Percentiles rank a stretch among this genome's conserved stretches.
phyloP scores from a whole-genome alignment of 768 basidiomycete species.

The Macrolepiota dolichaula region DNA sequence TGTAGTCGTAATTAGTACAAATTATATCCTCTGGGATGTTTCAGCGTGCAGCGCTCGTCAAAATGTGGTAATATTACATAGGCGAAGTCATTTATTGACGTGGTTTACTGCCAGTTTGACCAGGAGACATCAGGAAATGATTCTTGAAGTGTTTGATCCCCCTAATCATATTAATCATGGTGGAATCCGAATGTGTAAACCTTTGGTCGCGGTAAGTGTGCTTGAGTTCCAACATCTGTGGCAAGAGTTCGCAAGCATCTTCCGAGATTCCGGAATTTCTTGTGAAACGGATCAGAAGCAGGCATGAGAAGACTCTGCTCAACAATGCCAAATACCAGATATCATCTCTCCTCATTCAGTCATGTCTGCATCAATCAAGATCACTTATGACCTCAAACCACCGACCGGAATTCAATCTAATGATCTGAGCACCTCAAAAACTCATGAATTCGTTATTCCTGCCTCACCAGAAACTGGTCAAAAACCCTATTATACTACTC shows the following conservation, averaged over 20 bases:
- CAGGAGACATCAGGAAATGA: no score
- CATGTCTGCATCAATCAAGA: slow-evolving; percentile 29
- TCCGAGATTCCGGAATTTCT: background rate
- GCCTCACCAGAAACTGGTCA: slow-evolving; percentile 17
- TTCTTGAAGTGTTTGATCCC: no score
- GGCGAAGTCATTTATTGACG: no score
- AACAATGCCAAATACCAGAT: slow-evolving; percentile 21
- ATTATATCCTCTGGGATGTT: no score
- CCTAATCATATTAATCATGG: no score
- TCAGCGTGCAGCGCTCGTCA: no score
- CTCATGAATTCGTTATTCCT: slow-evolving; percentile 18
- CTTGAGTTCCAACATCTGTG: background rate
- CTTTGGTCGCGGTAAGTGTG: no score
- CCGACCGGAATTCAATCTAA: slow-evolving; percentile 26
- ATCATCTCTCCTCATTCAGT: slow-evolving; percentile 2
- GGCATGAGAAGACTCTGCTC: slow-evolving; percentile 8
- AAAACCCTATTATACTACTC: slow-evolving; percentile 45
- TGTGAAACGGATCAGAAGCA: background rate
- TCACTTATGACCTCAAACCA: slow-evolving; percentile 41
- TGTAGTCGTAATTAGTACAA: background rate
- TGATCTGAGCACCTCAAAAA: slow-evolving; percentile 18
- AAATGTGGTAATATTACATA: no score
- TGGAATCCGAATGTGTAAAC: no score
- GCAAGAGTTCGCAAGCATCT: background rate
- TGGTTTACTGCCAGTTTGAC: no score